Evolutionary conservation across 2,329 filamentous ascomycete genomes (phyloP), one percentile per base, ranked within the genome.

Genomic region (Salinomyces thailandicus): DNA sequence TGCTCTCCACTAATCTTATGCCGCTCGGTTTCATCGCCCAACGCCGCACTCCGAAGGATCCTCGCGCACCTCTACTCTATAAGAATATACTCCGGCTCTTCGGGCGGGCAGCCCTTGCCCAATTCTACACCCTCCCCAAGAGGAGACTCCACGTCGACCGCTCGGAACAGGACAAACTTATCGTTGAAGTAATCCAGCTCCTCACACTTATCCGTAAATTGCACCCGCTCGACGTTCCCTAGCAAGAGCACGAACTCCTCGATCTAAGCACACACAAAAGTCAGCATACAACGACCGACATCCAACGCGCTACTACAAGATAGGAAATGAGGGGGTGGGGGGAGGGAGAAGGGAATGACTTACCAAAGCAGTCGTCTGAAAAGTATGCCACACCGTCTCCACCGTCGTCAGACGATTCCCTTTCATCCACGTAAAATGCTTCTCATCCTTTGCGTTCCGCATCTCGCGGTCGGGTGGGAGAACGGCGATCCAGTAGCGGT

Each of bases 401-500:
- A 59, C 46, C 2, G 55, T 58, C n/a, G 46, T 54, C 24, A 43
- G 41, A 7, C 44, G 38, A 33, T 54, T 52, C 1, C 52, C 57
- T 18, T 54, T 53, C 45, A 60, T 50, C 57, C 42, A 45, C 26
- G 28, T 37, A 29, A 46, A 41, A 24, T 43, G 36, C 19, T 44
- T 48, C 29, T 50, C 45, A 8, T 36, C 42, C 2, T 37, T 37
- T 18, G 38, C 27, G 5, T 31, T 36, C 19, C 41, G 43, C 12
- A 27, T 34, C 19, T 29, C 36, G 7, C 39, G 29, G n/a, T 24
- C 38, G 33, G 38, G 33, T 31, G 45, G 38, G 11, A 59, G 40
- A 4, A 60, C 49, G 9, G 47, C 55, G 36, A 58, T 54, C 54
- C 52, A 58, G 47, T 59, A 60, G 14, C 57, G 44, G 19, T 49